phyloP scores from a whole-genome alignment of 2,329 filamentous ascomycete species.

The Cryphonectria naterciae region DNA sequence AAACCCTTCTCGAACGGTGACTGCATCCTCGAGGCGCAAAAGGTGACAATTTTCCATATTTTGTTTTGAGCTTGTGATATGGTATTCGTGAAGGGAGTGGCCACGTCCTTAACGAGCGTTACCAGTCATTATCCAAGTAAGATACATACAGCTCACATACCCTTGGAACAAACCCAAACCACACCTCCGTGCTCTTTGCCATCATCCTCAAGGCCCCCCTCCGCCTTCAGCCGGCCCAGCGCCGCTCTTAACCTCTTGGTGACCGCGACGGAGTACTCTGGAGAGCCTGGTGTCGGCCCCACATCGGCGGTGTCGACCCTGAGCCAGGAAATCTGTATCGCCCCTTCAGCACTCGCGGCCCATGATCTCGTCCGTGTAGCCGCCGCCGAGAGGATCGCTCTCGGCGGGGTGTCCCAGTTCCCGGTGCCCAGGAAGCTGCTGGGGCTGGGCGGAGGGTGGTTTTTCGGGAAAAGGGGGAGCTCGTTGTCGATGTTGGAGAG shows the following conservation, averaged over 20 bases:
- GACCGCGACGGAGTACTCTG: background rate
- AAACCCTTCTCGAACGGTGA: too few species aligned
- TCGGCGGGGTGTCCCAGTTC: slow-evolving; percentile 4
- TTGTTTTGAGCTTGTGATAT: too few species aligned
- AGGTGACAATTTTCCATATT: too few species aligned
- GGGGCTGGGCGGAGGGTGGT: background rate
- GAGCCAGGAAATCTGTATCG: background rate
- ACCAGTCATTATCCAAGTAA: too few species aligned
- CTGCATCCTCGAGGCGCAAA: too few species aligned
- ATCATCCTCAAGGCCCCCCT: slow-evolving; percentile 1
- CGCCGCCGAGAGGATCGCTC: slow-evolving; percentile 3
- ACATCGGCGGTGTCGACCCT: background rate
- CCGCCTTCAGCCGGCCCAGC: slow-evolving; percentile 1
- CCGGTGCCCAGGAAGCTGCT: slow-evolving; percentile 6
- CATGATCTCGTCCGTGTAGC: slow-evolving; percentile 8
- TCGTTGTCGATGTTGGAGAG: background rate
- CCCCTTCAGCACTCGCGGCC: background rate
- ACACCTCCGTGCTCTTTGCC: background rate
- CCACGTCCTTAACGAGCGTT: too few species aligned
- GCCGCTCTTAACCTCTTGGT: background rate
- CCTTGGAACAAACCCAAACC: background rate
- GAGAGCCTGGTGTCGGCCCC: background rate
- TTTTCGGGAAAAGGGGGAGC: background rate
- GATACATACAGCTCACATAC: too few species aligned
- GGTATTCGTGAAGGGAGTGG: too few species aligned